Percentiles rank a stretch among this genome's conserved stretches.
phyloP scores from a whole-genome alignment of 306 rosid genomes.

The Geum urbanum region DNA sequence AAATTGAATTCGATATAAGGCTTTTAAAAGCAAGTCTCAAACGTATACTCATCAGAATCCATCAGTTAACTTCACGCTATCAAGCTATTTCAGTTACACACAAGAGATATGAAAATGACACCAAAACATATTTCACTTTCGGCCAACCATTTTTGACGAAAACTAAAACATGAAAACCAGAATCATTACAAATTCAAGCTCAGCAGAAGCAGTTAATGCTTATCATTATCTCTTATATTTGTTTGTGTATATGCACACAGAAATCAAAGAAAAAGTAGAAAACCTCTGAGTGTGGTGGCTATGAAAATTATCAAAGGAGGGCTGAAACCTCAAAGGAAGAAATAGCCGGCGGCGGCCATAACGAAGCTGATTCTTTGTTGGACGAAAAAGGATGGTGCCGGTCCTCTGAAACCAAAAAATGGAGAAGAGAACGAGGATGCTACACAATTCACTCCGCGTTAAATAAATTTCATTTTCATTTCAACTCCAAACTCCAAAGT shows the following conservation, averaged over 20 bases:
- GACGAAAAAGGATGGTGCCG: background rate
- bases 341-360: slow-evolving; percentile 37
- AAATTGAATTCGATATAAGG: background rate
- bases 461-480: background rate
- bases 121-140: background rate
- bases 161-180: background rate
- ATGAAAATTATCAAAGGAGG: slow-evolving; percentile 2
- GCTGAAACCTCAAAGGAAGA: background rate
- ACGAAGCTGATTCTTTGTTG: slow-evolving; percentile 21
- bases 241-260: too few species aligned
- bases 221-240: background rate
- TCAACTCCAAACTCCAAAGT: background rate
- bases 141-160: background rate
- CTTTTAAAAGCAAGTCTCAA: background rate
- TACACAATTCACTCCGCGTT: background rate
- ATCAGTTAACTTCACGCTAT: slow-evolving; percentile 22
- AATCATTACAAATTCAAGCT: background rate
- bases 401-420: slow-evolving; percentile 9
- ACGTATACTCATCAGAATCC: background rate
- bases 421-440: slow-evolving; percentile 11
- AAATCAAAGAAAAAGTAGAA: background rate
- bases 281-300: slow-evolving; percentile 27
- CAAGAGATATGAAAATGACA: background rate
- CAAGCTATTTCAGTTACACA: slow-evolving; percentile 15
- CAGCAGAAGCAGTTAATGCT: background rate